Evolutionary conservation across 371 early-diverging fungal species (phyloP), one percentile per base, ranked within the genome.

Genomic region (Mucor indicus): DNA sequence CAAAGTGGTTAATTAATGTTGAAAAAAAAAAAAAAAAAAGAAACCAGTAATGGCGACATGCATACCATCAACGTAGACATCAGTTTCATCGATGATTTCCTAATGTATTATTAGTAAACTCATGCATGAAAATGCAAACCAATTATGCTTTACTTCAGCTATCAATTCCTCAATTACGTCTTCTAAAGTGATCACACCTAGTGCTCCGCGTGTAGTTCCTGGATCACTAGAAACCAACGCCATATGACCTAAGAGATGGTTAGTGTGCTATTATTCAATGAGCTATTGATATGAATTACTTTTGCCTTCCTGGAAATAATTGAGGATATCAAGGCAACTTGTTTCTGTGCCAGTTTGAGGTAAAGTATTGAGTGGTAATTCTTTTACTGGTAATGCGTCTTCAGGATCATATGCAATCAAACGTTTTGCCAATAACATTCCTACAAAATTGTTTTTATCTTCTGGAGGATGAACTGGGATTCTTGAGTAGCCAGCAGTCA

Each of bases 111-210:
- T 4, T 22, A 27, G 11, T 19, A 31, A 29, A n/a, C n/a, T n/a
- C 30, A 21, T 23, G 17, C 46, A 7, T 37, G 19, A 3, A 31
- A 16, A 29, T 5, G 31, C 9, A 25, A 5, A 13, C 27, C n/a
- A n/a, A n/a, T n/a, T n/a, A n/a, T n/a, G n/a, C n/a, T n/a, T 65
- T 67, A 77, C 80, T 51, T 86, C 87, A 11, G 90, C 90, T 60
- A 98, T 87, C n/a, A 96, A 67, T 69, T 96, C 97, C 66, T 98
- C 97, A 55, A 98, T 92, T 9, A 98, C 92, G 63, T 98, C 98
- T 60, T 98, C 98, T 24, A 96, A 68, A 0, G 98, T 98, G 36
- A 98, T 88, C 8, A 96, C 90, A 7, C 98, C 98, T n/a, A 96
- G 61, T 3, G 86, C 72, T 21, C 68, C 71, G 20, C 63, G 57